Percentiles rank a stretch among this genome's conserved stretches.
These are phyloP conservation scores for Aspergillus olivimuriae DNA, from an alignment of 495 filamentous ascomycete species.

Conservation along the genomic window DNA sequence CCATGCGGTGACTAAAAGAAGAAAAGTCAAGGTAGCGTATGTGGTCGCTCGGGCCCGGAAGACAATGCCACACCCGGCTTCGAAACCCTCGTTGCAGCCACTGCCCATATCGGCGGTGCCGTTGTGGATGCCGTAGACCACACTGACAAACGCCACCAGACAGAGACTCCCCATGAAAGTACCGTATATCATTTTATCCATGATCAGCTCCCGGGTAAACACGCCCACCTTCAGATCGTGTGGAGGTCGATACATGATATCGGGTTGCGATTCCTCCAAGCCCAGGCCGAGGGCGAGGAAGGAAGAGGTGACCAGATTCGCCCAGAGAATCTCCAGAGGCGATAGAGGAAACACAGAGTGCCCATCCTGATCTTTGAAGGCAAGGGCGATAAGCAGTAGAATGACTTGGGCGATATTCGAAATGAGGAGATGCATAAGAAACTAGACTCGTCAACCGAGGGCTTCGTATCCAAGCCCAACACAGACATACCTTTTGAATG, in stretches of 20 bases:
- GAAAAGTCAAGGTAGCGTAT: constrained; percentile 70
- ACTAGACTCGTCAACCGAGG: constrained; percentile 22
- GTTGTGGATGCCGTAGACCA: constrained; percentile 58
- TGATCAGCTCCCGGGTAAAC: constrained; percentile 63
- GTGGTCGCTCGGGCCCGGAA: constrained; percentile 73
- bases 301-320: constrained; percentile 71
- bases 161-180: constrained; percentile 60
- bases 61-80: constrained; percentile 50
- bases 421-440: constrained; percentile 65
- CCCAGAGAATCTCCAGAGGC: constrained; percentile 71
- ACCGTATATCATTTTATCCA: constrained; percentile 71
- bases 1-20: constrained; percentile 67
- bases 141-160: constrained; percentile 60
- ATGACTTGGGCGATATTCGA: constrained; percentile 73
- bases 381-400: constrained; percentile 63
- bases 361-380: constrained; percentile 56
- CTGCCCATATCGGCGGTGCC: constrained; percentile 53
- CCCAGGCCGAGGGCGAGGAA: constrained; percentile 72
- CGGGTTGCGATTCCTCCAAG: constrained; percentile 57
- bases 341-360: constrained; percentile 70
- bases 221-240: constrained; percentile 61
- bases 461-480: background rate
- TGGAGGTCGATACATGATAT: constrained; percentile 67
- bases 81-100: constrained; percentile 59
- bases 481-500: constrained; percentile 55